phyloP scores from a whole-genome alignment of 1,284 basidiomycete genomes.

The Ganoderma lingzhi region DNA sequence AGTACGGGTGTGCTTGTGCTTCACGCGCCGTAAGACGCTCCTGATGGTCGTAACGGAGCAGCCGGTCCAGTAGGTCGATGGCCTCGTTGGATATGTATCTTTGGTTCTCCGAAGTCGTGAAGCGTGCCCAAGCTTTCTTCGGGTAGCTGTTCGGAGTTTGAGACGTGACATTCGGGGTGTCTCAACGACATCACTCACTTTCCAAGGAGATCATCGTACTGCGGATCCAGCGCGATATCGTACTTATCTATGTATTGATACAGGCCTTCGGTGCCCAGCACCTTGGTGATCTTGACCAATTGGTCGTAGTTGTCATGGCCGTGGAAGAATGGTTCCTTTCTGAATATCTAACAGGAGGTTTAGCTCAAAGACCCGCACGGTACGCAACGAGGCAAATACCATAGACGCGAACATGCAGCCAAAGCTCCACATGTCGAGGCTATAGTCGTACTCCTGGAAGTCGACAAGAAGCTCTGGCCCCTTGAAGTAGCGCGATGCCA shows the following conservation, averaged over 20 bases:
- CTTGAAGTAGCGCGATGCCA: slow-evolving; percentile 98
- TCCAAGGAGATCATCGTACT: slow-evolving; percentile 91
- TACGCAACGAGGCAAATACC: slow-evolving; percentile 56
- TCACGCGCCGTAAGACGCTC: slow-evolving; percentile 95
- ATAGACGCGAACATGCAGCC: slow-evolving; percentile 99
- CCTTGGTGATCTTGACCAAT: slow-evolving; percentile 97
- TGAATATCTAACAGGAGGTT: slow-evolving; percentile 80
- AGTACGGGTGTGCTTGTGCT: slow-evolving; percentile 90
- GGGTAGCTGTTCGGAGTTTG: slow-evolving; percentile 68
- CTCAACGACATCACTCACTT: slow-evolving; percentile 52
- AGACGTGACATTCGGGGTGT: slow-evolving; percentile 23
- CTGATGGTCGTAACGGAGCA: slow-evolving; percentile 97
- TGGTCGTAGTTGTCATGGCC: slow-evolving; percentile 99
- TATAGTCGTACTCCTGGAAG: slow-evolving; percentile 98
- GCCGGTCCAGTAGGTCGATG: slow-evolving; percentile 96
- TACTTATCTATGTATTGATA: slow-evolving; percentile 94
- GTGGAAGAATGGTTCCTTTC: slow-evolving; percentile 99
- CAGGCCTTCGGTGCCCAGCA: slow-evolving; percentile 95
- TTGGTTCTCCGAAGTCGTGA: slow-evolving; percentile 96
- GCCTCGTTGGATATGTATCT: slow-evolving; percentile 98
- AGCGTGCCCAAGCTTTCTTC: slow-evolving; percentile 93
- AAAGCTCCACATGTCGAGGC: slow-evolving; percentile 97
- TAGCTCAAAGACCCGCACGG: not conserved
- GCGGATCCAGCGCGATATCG: slow-evolving; percentile 90
- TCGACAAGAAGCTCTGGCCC: slow-evolving; percentile 97